Base-by-base conservation (phyloP, 371 early-diverging fungal species). In the Parasitella parasitica region DNA sequence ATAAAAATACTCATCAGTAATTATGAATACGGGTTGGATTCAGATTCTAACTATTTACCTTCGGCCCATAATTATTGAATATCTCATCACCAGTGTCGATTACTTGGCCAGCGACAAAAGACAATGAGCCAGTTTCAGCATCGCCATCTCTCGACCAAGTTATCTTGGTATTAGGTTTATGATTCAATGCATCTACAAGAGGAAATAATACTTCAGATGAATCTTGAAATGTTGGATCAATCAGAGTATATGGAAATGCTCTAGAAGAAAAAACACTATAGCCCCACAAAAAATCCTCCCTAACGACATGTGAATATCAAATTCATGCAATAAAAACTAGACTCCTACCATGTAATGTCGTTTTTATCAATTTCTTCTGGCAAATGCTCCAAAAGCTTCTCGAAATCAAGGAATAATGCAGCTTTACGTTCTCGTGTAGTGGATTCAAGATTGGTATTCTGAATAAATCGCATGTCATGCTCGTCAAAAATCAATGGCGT, bases 61-160 rank as follows among this genome's bases (percentile, higher is more conserved):
- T 89, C 41, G 88, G 82, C 6, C 89, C 89, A 69, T 89, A 89
- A 39, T 87, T 88, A 66, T 88, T 87, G 52, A 70, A 81, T 37
- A 88, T 58, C 49, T 89, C 80, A 24, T 79, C 65, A 0, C 86
- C 87, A 4, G 61, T 55, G 15, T 49, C 32, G 9, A 75, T 39
- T 15, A 56, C 56, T 27, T 78, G 60, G 13, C 78, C 75, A 34
- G 78, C 46, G 9, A 78, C 62, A 64, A 81, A 75, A 1, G 77
- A 67, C 12, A 81, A 55, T 0, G 57, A 54, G 1, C 81, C 81
- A 15, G 51, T 58, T 16, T 69, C 65, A 7, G 28, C 28, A 35
- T 70, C 69, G 1, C 76, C 76, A 26, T 51, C 54, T 32, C 73
- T 67, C 11, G 58, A 59, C 85, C 87, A 87, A 13, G 84, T 77